phyloP scores from a whole-genome alignment of 768 basidiomycete species.

The Lactifluus piperatus region DNA sequence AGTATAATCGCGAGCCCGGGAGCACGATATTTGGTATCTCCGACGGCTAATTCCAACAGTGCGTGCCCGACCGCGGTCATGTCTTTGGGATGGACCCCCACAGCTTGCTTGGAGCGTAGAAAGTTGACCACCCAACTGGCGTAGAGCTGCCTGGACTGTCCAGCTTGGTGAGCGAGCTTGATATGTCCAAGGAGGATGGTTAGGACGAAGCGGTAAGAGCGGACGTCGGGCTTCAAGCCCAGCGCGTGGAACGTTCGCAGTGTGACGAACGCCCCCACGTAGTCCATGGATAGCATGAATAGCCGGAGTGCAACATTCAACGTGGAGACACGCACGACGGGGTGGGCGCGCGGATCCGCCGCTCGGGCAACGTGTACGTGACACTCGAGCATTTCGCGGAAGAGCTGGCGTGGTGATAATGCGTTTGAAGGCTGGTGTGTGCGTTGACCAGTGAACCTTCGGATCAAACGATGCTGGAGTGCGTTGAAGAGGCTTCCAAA shows the following conservation, averaged over 20 bases:
- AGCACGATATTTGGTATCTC: not conserved
- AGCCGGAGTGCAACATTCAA: constrained; percentile 15
- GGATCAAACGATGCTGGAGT: not conserved
- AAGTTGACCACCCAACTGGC: constrained; percentile 8
- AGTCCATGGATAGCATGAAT: constrained; percentile 16
- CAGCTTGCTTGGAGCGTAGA: not conserved
- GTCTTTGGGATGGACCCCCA: not conserved
- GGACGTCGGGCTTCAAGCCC: constrained; percentile 7
- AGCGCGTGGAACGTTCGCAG: constrained; percentile 6
- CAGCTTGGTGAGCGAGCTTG: not conserved
- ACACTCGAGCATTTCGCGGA: constrained; percentile 19
- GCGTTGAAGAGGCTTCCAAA: constrained; percentile 20
- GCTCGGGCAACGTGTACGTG: not conserved
- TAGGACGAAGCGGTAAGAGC: constrained; percentile 16
- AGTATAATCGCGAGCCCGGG: not conserved
- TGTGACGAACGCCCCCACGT: constrained; percentile 12
- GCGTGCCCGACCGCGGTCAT: not conserved
- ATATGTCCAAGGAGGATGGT: constrained; percentile 10
- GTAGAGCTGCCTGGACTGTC: no score
- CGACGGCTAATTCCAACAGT: not conserved
- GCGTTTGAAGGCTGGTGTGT: not conserved
- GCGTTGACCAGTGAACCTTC: not conserved
- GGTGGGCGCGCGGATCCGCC: not conserved
- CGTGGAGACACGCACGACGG: constrained; percentile 6
- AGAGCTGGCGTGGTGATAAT: constrained; percentile 9